A percentile compares a stretch with the other conserved stretches of the same genome.
These are phyloP conservation scores for Coemansia furcata DNA, from an alignment of 192 early-diverging fungal species.

Conservation along the genomic window DNA sequence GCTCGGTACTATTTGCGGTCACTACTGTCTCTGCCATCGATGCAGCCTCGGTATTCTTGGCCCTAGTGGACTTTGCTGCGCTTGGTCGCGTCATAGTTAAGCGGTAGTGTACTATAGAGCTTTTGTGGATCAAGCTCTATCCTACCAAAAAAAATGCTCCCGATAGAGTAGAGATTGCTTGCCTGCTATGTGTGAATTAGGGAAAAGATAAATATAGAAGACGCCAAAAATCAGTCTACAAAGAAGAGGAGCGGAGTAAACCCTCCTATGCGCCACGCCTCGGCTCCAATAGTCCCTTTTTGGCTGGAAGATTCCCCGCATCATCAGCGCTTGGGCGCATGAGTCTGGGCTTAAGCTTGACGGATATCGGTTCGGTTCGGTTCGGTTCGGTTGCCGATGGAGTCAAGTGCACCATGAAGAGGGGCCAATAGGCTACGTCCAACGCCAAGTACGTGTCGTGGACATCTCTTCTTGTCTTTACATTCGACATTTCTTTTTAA, in stretches of 20 bases:
- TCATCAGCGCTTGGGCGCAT: not conserved
- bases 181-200: not conserved
- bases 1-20: not conserved
- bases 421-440: constrained; percentile 3
- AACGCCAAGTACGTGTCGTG: not conserved
- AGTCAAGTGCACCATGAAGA: not conserved
- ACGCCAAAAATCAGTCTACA: not conserved
- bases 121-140: not conserved
- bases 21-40: constrained; percentile 3
- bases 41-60: not conserved
- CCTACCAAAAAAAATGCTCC: no score
- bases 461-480: not conserved
- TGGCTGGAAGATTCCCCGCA: not conserved
- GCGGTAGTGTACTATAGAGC: not conserved
- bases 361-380: not conserved
- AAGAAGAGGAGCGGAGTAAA: not conserved
- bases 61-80: not conserved
- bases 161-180: not conserved
- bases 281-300: not conserved
- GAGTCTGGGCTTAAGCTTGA: not conserved
- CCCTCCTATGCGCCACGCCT: not conserved
- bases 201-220: not conserved
- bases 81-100: not conserved
- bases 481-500: not conserved
- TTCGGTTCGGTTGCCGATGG: not conserved